A percentile compares a stretch with the other conserved stretches of the same genome.
phyloP scores from a whole-genome alignment of 805 yeast genomes.

The Metschnikowia amazonensis region DNA sequence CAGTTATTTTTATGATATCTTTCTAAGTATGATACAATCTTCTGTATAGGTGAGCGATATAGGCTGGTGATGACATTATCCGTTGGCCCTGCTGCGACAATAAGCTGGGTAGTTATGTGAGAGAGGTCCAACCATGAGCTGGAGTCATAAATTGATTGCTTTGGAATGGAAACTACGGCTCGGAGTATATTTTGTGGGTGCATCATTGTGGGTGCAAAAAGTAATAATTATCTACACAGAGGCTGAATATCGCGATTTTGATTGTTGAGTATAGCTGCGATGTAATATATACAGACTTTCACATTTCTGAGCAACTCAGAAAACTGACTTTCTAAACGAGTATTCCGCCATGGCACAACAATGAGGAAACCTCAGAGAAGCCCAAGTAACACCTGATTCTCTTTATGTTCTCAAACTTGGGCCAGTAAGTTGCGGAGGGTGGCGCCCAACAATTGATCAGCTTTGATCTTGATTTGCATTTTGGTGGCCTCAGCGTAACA shows the following conservation, averaged over 20 bases:
- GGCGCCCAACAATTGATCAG: conserved; percentile 57
- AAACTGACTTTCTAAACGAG: not conserved
- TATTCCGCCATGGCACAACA: not conserved
- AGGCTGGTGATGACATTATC: conserved; percentile 37
- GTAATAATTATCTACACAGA: not conserved
- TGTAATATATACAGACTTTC: conserved; percentile 3
- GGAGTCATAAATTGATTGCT: conserved; percentile 18
- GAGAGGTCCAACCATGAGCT: conserved; percentile 54
- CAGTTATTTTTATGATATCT: conserved; percentile 45
- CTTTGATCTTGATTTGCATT: conserved; percentile 74
- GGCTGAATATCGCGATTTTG: conserved; percentile 1
- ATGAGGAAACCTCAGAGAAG: not conserved
- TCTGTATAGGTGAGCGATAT: conserved; percentile 44
- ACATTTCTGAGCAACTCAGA: conserved; percentile 1
- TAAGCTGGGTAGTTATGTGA: conserved; percentile 57
- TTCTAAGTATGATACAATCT: conserved; percentile 44
- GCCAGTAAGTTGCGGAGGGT: conserved; percentile 6
- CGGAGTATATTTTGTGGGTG: conserved; percentile 15
- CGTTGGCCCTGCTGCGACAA: conserved; percentile 78
- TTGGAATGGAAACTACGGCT: conserved; percentile 23
- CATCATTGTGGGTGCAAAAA: conserved; percentile 17
- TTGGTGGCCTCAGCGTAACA: conserved; percentile 91
- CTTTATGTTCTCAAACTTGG: not conserved
- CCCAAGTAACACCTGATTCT: not conserved
- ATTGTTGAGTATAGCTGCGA: not conserved